A percentile compares a stretch with the other conserved stretches of the same genome.
phyloP scores from a whole-genome alignment of 805 yeast genomes.

The Lipomyces japonicus region DNA sequence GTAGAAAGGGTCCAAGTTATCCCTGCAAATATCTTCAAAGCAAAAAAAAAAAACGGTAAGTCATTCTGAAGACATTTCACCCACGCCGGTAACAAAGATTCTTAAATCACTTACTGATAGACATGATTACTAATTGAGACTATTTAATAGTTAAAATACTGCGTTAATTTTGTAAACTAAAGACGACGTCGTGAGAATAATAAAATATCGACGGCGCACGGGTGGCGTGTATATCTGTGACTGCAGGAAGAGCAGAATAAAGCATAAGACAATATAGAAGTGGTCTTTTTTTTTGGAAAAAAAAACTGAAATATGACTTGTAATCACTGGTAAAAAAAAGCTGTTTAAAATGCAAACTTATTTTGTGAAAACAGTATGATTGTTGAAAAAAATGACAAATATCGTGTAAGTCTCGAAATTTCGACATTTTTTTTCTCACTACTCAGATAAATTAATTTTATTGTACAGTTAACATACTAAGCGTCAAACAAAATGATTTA shows the following conservation, averaged over 20 bases:
- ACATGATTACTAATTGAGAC: slow-evolving; percentile 9
- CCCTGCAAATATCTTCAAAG: slow-evolving; percentile 83
- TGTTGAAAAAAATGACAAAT: no score
- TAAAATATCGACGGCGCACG: slow-evolving; percentile 21
- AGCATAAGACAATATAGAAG: slow-evolving; percentile 12
- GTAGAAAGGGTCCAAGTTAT: slow-evolving; percentile 95
- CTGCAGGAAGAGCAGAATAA: slow-evolving; percentile 4
- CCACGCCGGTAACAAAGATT: no score
- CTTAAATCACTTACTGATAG: slow-evolving; percentile 13
- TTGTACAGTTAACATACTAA: no score
- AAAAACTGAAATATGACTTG: neutral
- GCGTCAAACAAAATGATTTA: no score
- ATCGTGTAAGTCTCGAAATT: no score
- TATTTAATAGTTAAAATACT: no score
- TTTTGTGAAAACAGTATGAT: no score
- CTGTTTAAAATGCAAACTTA: no score
- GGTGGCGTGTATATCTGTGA: slow-evolving; percentile 3
- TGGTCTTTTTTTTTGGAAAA: neutral
- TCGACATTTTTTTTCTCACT: no score
- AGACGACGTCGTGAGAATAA: neutral
- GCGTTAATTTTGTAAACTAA: neutral
- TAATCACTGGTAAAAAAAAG: no score
- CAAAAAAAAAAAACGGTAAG: neutral
- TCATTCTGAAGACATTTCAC: neutral
- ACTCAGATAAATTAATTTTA: no score